These are phyloP conservation scores for Curvularia sp. DNA, from an alignment of 2,329 filamentous ascomycete species.

Conservation along the genomic window DNA sequence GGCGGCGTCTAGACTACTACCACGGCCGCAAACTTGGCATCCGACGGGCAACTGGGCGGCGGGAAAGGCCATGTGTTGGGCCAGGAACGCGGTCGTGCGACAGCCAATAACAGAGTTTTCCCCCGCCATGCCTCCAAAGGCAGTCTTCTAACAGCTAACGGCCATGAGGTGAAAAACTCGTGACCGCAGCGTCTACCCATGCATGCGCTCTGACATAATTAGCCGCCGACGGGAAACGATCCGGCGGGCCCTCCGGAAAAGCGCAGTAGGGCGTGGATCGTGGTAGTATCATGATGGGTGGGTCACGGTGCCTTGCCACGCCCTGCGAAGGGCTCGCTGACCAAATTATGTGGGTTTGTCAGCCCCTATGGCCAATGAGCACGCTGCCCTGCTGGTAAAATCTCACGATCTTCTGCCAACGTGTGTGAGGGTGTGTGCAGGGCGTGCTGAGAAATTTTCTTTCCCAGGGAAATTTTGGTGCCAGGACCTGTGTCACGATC, in stretches of 20 bases:
- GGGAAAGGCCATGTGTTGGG: slow-evolving; percentile 15
- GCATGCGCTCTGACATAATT: slow-evolving; percentile 14
- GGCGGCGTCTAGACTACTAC: slow-evolving; percentile 22
- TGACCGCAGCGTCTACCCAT: slow-evolving; percentile 8
- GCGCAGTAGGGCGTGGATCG: slow-evolving; percentile 19
- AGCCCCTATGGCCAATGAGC: slow-evolving; percentile 21
- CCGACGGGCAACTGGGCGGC: slow-evolving; percentile 20
- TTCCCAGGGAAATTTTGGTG: slow-evolving; percentile 2
- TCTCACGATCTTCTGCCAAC: slow-evolving; percentile 12
- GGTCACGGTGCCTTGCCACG: slow-evolving; percentile 11
- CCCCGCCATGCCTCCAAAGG: slow-evolving; percentile 29
- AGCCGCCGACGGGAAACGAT: slow-evolving; percentile 25
- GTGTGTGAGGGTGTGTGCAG: slow-evolving; percentile 24
- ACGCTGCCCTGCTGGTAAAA: neutral
- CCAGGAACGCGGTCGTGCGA: slow-evolving; percentile 9
- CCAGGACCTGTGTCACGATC: slow-evolving; percentile 19
- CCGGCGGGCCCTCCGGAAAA: slow-evolving; percentile 14
- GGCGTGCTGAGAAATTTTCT: slow-evolving; percentile 13
- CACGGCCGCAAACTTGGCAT: slow-evolving; percentile 11
- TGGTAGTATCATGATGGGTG: slow-evolving; percentile 7
- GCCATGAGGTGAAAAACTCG: slow-evolving; percentile 11
- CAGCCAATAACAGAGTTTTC: slow-evolving; percentile 30
- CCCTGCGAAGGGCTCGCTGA: slow-evolving; percentile 19
- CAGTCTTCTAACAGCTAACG: slow-evolving; percentile 24
- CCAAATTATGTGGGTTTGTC: slow-evolving; percentile 25